Conservation (phyloP, 78 protist genomes). For the Dictyostelium capitatum region DNA sequence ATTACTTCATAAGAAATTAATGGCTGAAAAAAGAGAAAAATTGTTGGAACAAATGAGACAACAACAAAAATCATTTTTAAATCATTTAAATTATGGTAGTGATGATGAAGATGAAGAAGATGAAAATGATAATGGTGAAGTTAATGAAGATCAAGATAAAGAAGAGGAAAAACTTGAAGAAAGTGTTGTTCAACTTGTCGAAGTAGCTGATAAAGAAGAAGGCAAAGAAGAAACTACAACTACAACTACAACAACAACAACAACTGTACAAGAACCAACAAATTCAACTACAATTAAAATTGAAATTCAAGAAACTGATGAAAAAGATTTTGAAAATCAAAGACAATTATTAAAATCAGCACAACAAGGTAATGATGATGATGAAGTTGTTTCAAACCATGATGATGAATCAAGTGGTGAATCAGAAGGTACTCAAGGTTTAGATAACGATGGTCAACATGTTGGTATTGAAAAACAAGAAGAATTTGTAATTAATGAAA, state of each 20-base stretch:
- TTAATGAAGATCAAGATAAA: background rate
- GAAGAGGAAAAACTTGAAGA: background rate
- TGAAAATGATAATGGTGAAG: background rate
- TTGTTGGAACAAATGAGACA: conserved; percentile 43
- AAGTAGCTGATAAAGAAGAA: background rate
- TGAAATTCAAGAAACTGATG: background rate
- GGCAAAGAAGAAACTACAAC: background rate
- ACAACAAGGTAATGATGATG: background rate
- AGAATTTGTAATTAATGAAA: background rate
- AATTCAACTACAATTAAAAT: background rate
- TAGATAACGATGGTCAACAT: background rate
- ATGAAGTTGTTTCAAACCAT: background rate
- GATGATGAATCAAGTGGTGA: background rate
- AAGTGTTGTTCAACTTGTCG: background rate
- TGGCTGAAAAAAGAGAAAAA: conserved; percentile 55
- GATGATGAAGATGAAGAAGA: background rate
- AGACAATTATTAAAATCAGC: too few relatives aligned
- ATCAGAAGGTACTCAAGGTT: background rate
- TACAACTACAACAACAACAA: too few relatives aligned
- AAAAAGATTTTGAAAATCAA: background rate
- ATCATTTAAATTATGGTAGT: background rate
- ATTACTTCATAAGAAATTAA: conserved; percentile 34
- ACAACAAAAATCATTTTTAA: conserved; percentile 60
- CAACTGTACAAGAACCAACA: background rate
- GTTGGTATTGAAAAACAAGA: background rate